These are phyloP conservation scores for Cladosporium halotolerans DNA, from an alignment of 2,329 filamentous ascomycete genomes.

Conservation along the genomic window DNA sequence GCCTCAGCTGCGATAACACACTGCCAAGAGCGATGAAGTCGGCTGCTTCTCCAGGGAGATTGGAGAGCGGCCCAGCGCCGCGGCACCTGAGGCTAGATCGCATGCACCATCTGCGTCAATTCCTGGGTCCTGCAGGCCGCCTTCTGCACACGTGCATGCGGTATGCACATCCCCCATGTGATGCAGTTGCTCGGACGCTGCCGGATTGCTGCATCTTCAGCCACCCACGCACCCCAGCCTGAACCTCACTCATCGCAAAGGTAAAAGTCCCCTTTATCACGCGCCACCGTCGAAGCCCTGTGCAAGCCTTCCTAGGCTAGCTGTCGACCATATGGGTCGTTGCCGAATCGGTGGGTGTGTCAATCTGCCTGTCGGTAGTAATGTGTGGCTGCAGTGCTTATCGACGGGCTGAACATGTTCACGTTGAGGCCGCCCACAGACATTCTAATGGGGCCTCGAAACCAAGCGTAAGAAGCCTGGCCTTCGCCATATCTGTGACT, in stretches of 20 bases:
- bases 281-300: neutral
- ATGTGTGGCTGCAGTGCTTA: neutral
- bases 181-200: no score
- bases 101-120: neutral
- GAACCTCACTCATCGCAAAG: neutral
- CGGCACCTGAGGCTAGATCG: neutral
- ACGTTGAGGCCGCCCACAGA: neutral
- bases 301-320: neutral
- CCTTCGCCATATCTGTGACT: neutral
- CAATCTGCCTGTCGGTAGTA: neutral
- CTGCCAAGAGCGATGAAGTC: neutral
- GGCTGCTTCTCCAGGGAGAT: slow-evolving; percentile 2
- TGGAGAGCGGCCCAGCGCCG: neutral
- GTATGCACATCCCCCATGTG: no score
- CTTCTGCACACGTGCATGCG: no score
- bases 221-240: neutral
- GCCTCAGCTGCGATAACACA: no score
- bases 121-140: no score
- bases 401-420: neutral
- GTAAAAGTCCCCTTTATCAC: neutral
- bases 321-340: neutral
- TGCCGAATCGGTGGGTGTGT: neutral
- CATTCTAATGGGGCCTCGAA: neutral
- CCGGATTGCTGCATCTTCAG: neutral
- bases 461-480: neutral